Conservation (phyloP, 2,329 filamentous ascomycete genomes). For the Fusarium praegraminearum region DNA sequence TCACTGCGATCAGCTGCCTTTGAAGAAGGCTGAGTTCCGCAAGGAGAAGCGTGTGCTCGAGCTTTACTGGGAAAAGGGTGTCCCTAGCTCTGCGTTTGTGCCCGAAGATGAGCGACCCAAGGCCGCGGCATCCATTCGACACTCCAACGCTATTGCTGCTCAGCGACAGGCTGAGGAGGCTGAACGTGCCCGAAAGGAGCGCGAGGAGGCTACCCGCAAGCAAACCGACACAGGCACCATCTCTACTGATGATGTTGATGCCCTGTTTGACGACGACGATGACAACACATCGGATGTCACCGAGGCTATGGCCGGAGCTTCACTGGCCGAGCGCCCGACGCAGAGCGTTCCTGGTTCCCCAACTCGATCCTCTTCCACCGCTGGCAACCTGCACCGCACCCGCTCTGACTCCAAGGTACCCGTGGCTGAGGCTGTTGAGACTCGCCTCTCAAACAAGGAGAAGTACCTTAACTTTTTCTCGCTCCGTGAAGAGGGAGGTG, state of each 20-base stretch:
- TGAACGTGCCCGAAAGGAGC: conserved; percentile 83
- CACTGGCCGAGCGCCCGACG: conserved; percentile 87
- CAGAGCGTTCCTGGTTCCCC: conserved; percentile 96
- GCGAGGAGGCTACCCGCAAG: conserved; percentile 90
- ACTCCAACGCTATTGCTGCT: conserved; percentile 79
- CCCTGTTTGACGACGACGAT: conserved; percentile 95
- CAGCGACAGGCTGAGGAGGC: conserved; percentile 85
- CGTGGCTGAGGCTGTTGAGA: conserved; percentile 78
- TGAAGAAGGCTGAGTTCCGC: conserved; percentile 99
- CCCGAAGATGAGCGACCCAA: conserved; percentile 97
- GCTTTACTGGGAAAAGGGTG: conserved; percentile 99
- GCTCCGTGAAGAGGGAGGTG: conserved; percentile 89
- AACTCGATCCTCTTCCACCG: conserved; percentile 76
- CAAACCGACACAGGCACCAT: conserved; percentile 96
- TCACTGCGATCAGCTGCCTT: conserved; percentile 95
- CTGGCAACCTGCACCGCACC: conserved; percentile 82
- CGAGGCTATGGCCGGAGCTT: conserved; percentile 92
- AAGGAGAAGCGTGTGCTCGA: conserved; percentile 96
- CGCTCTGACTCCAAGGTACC: conserved; percentile 94
- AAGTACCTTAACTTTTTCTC: conserved; percentile 93
- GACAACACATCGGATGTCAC: conserved; percentile 88
- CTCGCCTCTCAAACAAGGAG: conserved; percentile 90
- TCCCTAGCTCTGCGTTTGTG: conserved; percentile 94
- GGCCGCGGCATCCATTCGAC: conserved; percentile 78
- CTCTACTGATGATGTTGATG: conserved; percentile 91